A percentile compares a stretch with the other conserved stretches of the same genome.
Evolutionary conservation across 768 basidiomycete genomes (phyloP).

Genomic region (Suillus discolor): DNA sequence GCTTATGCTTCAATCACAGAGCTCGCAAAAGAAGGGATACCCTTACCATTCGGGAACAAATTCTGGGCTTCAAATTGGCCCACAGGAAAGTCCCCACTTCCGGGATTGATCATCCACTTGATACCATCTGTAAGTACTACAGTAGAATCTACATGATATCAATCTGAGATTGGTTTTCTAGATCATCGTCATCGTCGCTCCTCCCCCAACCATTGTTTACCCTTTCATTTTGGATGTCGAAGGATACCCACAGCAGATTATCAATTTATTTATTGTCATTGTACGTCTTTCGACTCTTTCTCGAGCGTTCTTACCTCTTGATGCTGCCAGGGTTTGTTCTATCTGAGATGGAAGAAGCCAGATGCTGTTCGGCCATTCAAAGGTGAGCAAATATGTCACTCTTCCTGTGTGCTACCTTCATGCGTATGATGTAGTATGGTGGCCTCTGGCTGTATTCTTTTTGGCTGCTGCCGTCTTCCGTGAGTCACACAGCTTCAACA

Average conservation of each 20-base stretch:
- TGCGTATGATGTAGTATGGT: conserved; percentile 45
- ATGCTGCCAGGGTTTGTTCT: conserved; percentile 50
- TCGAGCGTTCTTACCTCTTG: not conserved
- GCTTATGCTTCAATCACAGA: conserved; percentile 31
- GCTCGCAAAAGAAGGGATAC: conserved; percentile 65
- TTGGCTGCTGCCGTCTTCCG: conserved; percentile 52
- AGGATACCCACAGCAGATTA: conserved; percentile 50
- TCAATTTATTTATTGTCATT: conserved; percentile 57
- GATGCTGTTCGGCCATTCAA: conserved; percentile 54
- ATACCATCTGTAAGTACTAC: conserved; percentile 47
- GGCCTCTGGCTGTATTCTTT: conserved; percentile 57
- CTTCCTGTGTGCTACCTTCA: not conserved
- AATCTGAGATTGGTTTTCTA: conserved; percentile 42
- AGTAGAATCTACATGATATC: not conserved
- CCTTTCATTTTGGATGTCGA: conserved; percentile 65
- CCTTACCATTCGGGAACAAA: conserved; percentile 57
- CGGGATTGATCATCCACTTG: conserved; percentile 56
- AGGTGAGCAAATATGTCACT: conserved; percentile 26
- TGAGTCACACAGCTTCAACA: conserved; percentile 27
- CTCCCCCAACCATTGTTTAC: conserved; percentile 54
- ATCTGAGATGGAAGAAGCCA: conserved; percentile 54
- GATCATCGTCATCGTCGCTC: conserved; percentile 58
- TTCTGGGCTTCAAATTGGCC: conserved; percentile 70
- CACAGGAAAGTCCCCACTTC: conserved; percentile 56
- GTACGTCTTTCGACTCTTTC: conserved; percentile 33